phyloP scores from a whole-genome alignment of 1,139 yeast genomes.

The Tardiomyces blankii region DNA sequence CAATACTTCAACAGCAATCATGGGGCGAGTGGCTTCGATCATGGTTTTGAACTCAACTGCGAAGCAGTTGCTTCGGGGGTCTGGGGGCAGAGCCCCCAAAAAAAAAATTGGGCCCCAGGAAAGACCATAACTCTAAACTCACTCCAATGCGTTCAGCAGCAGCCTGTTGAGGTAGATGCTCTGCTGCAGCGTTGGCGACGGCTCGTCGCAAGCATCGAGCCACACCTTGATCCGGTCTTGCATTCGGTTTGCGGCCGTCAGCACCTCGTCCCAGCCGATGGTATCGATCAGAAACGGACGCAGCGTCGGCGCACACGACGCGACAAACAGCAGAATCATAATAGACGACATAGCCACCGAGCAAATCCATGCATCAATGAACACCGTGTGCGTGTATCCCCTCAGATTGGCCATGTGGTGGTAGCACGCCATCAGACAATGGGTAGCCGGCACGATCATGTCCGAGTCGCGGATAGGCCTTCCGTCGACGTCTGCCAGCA shows the following conservation, averaged over 20 bases:
- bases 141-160: not conserved
- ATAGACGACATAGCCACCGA: slow-evolving; percentile 8
- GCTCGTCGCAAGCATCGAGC: not conserved
- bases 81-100: too few species aligned
- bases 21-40: not conserved
- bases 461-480: slow-evolving; percentile 3
- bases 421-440: slow-evolving; percentile 9
- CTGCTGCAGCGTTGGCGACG: not conserved
- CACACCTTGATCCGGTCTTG: not conserved
- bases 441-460: slow-evolving; percentile 6
- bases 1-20: not conserved
- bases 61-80: too few species aligned
- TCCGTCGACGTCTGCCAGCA: slow-evolving; percentile 6
- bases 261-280: slow-evolving; percentile 3
- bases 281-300: slow-evolving; percentile 3
- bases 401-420: slow-evolving; percentile 8
- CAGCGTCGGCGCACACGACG: slow-evolving; percentile 4
- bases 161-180: not conserved
- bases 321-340: slow-evolving; percentile 8
- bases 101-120: too few species aligned
- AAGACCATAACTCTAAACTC: too few species aligned
- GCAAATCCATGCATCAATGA: slow-evolving; percentile 12
- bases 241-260: slow-evolving; percentile 2
- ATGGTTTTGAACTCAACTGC: not conserved
- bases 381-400: slow-evolving; percentile 8